Base-by-base conservation (phyloP, 441 rosid species). In the Caryocar brasiliense region DNA sequence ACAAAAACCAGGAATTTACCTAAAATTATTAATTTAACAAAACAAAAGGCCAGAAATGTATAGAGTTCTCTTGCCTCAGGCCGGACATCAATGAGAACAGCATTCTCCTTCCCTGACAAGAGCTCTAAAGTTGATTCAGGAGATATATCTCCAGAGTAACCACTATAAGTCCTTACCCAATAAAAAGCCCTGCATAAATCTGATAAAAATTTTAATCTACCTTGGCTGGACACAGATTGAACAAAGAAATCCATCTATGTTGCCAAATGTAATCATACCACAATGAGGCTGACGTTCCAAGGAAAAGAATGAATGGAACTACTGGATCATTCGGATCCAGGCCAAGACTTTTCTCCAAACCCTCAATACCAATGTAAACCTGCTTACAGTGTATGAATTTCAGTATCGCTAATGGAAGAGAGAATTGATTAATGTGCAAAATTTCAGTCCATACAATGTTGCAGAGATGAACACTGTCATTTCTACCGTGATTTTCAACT, bases 61-160 rank as follows among this genome's bases (percentile, higher is more conserved):
- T 57, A 66, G 57, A 59, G 64, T 56, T n/a, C 52, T 72, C 99
- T 85, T 82, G 85, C 99, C 83, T 92, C 95, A 30, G 95, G 86
- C 76, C 95, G 80, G 72, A 93, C 74, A 78, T 93, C 97, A 38
- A 93, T 70, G 40, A 93, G 88, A 19, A 82, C 71, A 24, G 83
- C 74, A 60, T 82, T 79, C 65, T 84, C 85, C 76, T 62, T 66
- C 51, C 88, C 83, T 40, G 40, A 61, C 63, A 93, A 71, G 50
- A 93, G 83, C 75, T 86, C 82, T 49, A 88, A 64, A 25, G 95
- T 78, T 62, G 58, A 62, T 28, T 72, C 57, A 65, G 99, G 86
- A 67, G 99, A 80, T 61, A 93, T 69, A 73, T 88, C 88, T 62
- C 99, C 95, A 52, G 95, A 80, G 58, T 93, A 93, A 38, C 97